Evolutionary conservation across 352 stramenopile genomes (phyloP).

Genomic region (Phytophthora quininea): DNA sequence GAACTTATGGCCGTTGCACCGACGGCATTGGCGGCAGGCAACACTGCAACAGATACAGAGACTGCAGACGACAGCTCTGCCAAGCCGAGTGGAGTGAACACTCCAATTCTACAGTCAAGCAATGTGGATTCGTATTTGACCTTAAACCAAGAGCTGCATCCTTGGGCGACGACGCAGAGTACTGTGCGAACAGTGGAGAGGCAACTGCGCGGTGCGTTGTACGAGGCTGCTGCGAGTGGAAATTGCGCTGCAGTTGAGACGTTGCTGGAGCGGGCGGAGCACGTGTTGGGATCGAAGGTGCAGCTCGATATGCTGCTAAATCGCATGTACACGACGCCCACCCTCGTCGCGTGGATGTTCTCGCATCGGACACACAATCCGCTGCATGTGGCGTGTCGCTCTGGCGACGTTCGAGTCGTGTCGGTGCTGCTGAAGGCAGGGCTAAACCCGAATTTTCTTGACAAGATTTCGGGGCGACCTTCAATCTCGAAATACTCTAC

Average conservation of each 20-base stretch:
- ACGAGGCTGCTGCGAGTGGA: conserved; percentile 51
- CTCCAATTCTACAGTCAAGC: conserved; percentile 47
- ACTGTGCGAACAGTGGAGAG: conserved; percentile 48
- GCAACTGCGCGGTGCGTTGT: conserved; percentile 55
- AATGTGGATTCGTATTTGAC: conserved; percentile 46
- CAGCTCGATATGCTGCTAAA: conserved; percentile 67
- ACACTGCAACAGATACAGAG: not conserved
- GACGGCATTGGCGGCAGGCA: conserved; percentile 18
- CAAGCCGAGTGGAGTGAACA: conserved; percentile 24
- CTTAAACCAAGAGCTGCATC: conserved; percentile 47
- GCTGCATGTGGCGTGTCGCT: conserved; percentile 70
- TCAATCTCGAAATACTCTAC: conserved; percentile 68
- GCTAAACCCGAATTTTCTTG: conserved; percentile 75
- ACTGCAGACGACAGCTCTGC: conserved; percentile 4
- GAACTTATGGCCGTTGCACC: conserved; percentile 37
- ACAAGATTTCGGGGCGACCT: conserved; percentile 76
- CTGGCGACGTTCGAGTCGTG: conserved; percentile 63
- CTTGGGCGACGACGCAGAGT: conserved; percentile 30
- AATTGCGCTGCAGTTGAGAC: conserved; percentile 48
- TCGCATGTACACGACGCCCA: conserved; percentile 77
- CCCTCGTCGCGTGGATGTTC: conserved; percentile 65
- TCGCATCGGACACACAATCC: conserved; percentile 75
- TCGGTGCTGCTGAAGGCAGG: conserved; percentile 62
- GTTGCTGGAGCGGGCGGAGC: conserved; percentile 56
- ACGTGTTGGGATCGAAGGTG: conserved; percentile 63